phyloP scores from a whole-genome alignment of 495 filamentous ascomycete species.

The Xylaria flabelliformis region DNA sequence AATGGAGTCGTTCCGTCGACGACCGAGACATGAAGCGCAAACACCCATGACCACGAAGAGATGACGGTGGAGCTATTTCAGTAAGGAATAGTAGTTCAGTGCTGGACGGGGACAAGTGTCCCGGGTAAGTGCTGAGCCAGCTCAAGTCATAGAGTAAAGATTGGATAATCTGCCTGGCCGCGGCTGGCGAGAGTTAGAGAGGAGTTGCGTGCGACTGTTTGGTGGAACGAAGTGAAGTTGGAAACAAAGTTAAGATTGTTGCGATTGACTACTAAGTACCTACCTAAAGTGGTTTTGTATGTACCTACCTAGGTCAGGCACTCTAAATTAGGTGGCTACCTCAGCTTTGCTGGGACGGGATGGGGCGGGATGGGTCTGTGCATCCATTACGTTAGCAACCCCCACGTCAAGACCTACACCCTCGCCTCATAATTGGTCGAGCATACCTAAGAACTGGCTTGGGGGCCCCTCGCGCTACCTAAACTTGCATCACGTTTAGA shows the following conservation, averaged over 20 bases:
- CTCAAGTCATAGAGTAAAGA: slow-evolving; percentile 40
- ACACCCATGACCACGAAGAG: slow-evolving; percentile 47
- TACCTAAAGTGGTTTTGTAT: neutral
- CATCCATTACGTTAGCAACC: neutral
- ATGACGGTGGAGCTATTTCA: slow-evolving; percentile 17
- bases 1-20: slow-evolving; percentile 47
- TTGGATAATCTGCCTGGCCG: slow-evolving; percentile 44
- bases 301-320: neutral
- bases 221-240: slow-evolving; percentile 36
- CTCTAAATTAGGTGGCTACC: neutral
- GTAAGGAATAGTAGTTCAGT: slow-evolving; percentile 17
- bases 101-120: slow-evolving; percentile 36
- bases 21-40: slow-evolving; percentile 55
- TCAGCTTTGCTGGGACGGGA: neutral
- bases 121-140: slow-evolving; percentile 27
- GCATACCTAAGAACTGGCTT: no score
- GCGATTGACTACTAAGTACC: no score
- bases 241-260: slow-evolving; percentile 27
- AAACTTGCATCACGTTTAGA: neutral
- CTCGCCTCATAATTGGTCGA: no score
- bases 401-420: no score
- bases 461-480: no score
- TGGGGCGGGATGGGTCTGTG: neutral
- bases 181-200: slow-evolving; percentile 46
- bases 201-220: slow-evolving; percentile 6